Conservation (phyloP, 257 asterid genomes). For the Capsicum chinense region DNA sequence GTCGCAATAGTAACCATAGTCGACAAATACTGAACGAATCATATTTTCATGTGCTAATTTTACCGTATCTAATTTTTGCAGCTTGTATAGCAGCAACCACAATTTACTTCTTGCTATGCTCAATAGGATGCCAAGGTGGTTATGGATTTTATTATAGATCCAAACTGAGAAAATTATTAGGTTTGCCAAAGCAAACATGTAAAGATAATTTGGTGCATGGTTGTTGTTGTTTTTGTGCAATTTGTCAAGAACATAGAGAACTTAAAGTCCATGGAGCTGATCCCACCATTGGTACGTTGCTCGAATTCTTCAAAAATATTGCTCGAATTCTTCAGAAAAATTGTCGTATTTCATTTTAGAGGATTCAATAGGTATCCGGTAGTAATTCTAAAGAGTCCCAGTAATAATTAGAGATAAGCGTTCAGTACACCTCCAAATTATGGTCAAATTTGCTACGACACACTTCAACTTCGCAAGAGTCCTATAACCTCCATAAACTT, state of each 20-base stretch:
- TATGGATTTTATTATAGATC: background rate
- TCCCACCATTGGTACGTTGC: background rate
- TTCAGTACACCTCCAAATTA: too few species aligned
- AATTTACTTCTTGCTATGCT: background rate
- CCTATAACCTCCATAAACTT: too few species aligned
- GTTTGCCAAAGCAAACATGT: background rate
- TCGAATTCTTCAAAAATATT: too few species aligned
- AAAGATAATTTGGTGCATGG: background rate
- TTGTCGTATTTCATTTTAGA: too few species aligned
- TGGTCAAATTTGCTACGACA: too few species aligned
- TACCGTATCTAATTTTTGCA: background rate
- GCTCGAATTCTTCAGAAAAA: too few species aligned
- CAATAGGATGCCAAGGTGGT: background rate
- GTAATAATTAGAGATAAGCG: too few species aligned
- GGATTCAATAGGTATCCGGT: too few species aligned
- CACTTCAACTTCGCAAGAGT: too few species aligned
- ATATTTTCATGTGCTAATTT: background rate
- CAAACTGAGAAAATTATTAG: background rate
- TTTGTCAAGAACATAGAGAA: conserved; percentile 14
- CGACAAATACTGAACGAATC: too few species aligned
- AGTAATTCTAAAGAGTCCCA: too few species aligned
- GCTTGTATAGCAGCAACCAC: conserved; percentile 7
- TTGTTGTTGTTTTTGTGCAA: conserved; percentile 6
- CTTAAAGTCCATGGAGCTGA: background rate
- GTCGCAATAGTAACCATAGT: too few species aligned